Base-by-base conservation (phyloP, 805 yeast genomes). In the Zygosaccharomyces lentus region DNA sequence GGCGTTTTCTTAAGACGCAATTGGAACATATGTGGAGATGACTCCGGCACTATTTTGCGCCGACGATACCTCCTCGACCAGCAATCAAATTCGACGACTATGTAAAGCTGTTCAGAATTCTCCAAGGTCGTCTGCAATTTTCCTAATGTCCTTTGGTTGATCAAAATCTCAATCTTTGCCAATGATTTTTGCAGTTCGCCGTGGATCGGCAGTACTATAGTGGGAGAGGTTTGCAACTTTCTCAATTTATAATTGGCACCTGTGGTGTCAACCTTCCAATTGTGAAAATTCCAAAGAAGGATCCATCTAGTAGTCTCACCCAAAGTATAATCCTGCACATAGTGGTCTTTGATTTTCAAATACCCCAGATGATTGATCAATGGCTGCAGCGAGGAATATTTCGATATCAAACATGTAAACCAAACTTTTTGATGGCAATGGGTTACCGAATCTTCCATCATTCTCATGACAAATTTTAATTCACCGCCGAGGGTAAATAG, bases 301-400 rank as follows among this genome's bases (percentile, higher is more conserved):
- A 66, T 54, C 75, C 75, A 71, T 32, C 75, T 45, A 16, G 56
- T 50, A 1, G 75, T 51, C 8, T 27, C 15, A 24, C 67, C 62
- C 37, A 61, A 60, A 12, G 46, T 48, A 24, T 68, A 62, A 35
- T 60, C 63, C 37, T 64, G 61, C 2, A 68, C 48, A 1, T 62
- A 69, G 45, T 54, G 70, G 31, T 64, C 37, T 29, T 29, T 29
- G 16, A 29, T 29, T n/a, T 29, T 10, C 32, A 29, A 12, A 7
- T n/a, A 13, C 15, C n/a, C 7, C 32, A 29, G 7, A 29, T n/a
- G n/a, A 13, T 29, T n/a, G 15, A 12, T 29, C 32, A 29, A 13
- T 29, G 32, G 32, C n/a, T n/a, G 13, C 15, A 29, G 32, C 32
- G 32, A 29, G 8, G 32, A 29, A 13, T 12, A 13, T 12, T 13